Conservation (phyloP, 352 stramenopile species). For the Globisporangium splendens region DNA sequence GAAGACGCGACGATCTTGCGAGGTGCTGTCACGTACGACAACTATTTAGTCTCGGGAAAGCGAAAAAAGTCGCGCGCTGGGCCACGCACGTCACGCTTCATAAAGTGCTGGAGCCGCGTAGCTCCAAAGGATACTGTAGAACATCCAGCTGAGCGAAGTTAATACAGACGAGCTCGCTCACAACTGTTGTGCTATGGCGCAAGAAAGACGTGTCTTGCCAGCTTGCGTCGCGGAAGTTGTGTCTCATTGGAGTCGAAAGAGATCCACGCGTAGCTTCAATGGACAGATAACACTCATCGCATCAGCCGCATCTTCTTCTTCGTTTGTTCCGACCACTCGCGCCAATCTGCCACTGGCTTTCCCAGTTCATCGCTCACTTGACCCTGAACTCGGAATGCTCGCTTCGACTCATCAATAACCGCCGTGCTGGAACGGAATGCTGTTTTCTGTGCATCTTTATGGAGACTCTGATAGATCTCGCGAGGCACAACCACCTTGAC, state of each 20-base stretch:
- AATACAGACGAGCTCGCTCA: too few species aligned
- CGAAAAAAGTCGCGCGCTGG: conserved; percentile 6
- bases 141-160: neutral
- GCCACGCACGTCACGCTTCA: neutral
- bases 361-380: conserved; percentile 10
- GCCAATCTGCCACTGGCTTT: conserved; percentile 5
- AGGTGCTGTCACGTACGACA: conserved; percentile 27
- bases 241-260: too few species aligned
- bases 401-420: conserved; percentile 43
- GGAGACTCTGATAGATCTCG: conserved; percentile 42
- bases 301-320: neutral
- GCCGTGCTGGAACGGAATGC: conserved; percentile 9
- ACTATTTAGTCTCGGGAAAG: conserved; percentile 12
- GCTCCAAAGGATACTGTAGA: neutral
- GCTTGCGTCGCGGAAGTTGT: too few species aligned
- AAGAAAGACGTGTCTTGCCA: too few species aligned
- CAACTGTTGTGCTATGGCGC: too few species aligned
- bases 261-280: too few species aligned
- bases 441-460: conserved; percentile 16
- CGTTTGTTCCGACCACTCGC: conserved; percentile 9
- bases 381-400: conserved; percentile 37
- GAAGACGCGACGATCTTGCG: conserved; percentile 22
- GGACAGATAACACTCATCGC: neutral
- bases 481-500: conserved; percentile 25
- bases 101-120: neutral